A percentile compares a stretch with the other conserved stretches of the same genome.
Evolutionary conservation across 306 rosid genomes (phyloP).

Genomic region (Quercus cerris): DNA sequence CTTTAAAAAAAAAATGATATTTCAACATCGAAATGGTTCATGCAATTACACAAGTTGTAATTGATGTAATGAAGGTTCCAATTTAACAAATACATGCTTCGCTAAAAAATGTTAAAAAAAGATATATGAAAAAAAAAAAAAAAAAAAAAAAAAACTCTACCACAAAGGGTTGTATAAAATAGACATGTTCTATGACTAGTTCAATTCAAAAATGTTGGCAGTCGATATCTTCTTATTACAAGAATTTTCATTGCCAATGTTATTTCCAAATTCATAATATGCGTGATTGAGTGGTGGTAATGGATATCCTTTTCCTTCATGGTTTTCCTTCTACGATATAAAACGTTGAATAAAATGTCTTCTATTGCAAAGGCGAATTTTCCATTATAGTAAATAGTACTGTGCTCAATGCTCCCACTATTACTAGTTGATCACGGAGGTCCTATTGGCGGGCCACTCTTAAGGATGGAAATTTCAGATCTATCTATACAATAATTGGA

Average conservation of each 20-base stretch:
- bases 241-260: too few species aligned
- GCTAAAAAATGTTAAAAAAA: background rate
- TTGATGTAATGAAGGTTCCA: background rate
- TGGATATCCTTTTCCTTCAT: too few species aligned
- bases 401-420: background rate
- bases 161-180: background rate
- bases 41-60: background rate
- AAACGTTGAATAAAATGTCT: too few species aligned
- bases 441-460: conserved; percentile 3
- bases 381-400: background rate
- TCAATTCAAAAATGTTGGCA: background rate
- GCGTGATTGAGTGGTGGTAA: too few species aligned
- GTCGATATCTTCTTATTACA: background rate
- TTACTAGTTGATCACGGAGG: background rate
- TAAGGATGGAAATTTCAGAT: background rate
- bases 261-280: too few species aligned
- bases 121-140: too few species aligned
- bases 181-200: background rate
- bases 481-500: background rate
- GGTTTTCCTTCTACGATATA: too few species aligned
- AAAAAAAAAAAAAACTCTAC: background rate
- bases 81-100: background rate
- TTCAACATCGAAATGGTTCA: background rate
- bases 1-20: background rate
- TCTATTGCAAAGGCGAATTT: background rate